A percentile compares a stretch with the other conserved stretches of the same genome.
Conservation (phyloP, 2,329 filamentous ascomycete species). For the Sphaerulina vaccinii region DNA sequence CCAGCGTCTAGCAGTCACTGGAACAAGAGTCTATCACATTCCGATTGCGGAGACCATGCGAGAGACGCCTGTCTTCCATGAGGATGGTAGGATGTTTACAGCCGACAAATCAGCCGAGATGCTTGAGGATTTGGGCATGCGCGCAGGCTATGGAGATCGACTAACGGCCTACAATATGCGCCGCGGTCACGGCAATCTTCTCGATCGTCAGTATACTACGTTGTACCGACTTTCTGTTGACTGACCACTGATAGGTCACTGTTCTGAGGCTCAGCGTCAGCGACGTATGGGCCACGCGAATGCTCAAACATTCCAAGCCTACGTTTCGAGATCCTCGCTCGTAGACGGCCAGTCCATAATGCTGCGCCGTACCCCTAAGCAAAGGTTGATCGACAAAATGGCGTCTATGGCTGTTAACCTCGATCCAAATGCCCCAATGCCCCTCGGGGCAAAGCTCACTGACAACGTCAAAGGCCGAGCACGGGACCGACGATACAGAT, state of each 20-base stretch:
- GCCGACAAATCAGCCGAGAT: not conserved
- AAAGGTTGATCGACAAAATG: too few relatives aligned
- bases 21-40: not conserved
- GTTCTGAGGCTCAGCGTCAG: slow-evolving; percentile 8
- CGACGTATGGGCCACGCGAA: slow-evolving; percentile 13
- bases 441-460: too few relatives aligned
- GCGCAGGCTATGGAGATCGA: slow-evolving; percentile 11
- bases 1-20: not conserved
- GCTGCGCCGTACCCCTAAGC: too few relatives aligned
- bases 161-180: slow-evolving; percentile 13
- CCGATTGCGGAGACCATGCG: not conserved
- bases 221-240: not conserved
- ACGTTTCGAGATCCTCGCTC: slow-evolving; percentile 4
- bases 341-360: slow-evolving; percentile 8
- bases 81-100: slow-evolving; percentile 1
- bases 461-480: too few relatives aligned
- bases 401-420: too few relatives aligned
- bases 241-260: not conserved
- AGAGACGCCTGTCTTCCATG: slow-evolving; percentile 5
- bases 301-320: slow-evolving; percentile 11
- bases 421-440: too few relatives aligned
- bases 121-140: slow-evolving; percentile 1
- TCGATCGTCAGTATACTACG: slow-evolving; percentile 9
- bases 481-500: not conserved
- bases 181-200: slow-evolving; percentile 9